Base-by-base conservation (phyloP, 2,329 filamentous ascomycete species). In the Phialocephala sp. region DNA sequence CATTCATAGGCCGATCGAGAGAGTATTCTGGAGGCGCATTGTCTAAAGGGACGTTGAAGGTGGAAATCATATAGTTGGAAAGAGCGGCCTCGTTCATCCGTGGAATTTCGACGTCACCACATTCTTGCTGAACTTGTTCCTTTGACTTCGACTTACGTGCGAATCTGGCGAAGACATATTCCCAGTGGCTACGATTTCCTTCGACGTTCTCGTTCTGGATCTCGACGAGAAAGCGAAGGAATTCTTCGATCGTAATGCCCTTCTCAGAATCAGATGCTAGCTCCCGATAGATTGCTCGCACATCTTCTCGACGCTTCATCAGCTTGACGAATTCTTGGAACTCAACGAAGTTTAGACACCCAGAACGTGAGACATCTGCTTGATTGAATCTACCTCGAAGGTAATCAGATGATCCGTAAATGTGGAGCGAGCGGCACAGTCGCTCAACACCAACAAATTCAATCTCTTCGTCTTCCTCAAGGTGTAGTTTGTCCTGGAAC, bases 401-500 rank as follows among this genome's bases (percentile, higher is more conserved):
- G 55, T 91, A 89, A 62, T 87, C 85, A 67, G 89, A 87, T 1
- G 93, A 91, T 73, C 92, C 93, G 77, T 97, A 94, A 73, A 99
- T 97, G 77, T 98, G 94, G 56, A 98, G 83, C 73, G 90, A 94
- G 66, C 91, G 91, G 79, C 95, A 98, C 15, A 98, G 84, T 66
- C 89, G 89, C 76, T 94, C 90, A 36, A 97, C 90, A 12, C 91
- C 91, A 18, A 84, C 83, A 62, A 97, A 87, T 71, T 94, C 89
- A 60, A 98, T 87, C 62, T 86, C 87, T 72, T 93, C 90, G 8
- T 89, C 86, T 35, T 87, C 87, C 6, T 82, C 78, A 2, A 77
- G 76, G 62, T 84, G 82, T 9, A 80, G 77, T 60, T 78, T 80
- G 8, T 84, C 85, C 12, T 83, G 82, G 69, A 85, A 88, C 63